phyloP scores from a whole-genome alignment of 2,329 filamentous ascomycete species.

The Alternaria incomplexa region DNA sequence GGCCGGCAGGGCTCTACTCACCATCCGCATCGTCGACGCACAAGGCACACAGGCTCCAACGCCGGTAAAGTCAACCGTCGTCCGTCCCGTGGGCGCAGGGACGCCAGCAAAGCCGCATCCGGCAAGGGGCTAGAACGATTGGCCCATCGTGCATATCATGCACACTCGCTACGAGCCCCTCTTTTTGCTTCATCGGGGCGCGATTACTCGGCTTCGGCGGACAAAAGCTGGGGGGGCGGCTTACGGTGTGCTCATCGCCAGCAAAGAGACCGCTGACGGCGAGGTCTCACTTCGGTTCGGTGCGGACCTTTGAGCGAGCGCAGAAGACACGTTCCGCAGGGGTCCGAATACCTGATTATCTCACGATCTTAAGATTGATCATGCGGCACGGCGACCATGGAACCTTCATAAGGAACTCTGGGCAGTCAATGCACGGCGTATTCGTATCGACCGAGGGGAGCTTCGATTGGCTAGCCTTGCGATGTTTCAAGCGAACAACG shows the following conservation, averaged over 20 bases:
- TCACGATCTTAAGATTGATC: background rate
- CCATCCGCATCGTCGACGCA: slow-evolving; percentile 25
- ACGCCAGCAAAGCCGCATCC: slow-evolving; percentile 17
- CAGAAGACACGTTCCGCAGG: slow-evolving; percentile 3
- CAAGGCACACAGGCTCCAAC: slow-evolving; percentile 18
- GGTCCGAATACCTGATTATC: slow-evolving; percentile 1
- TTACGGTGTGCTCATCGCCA: slow-evolving; percentile 2
- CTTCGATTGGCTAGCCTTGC: slow-evolving; percentile 9
- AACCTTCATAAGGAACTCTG: background rate
- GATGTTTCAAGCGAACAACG: slow-evolving; percentile 4
- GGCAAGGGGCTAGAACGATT: slow-evolving; percentile 18
- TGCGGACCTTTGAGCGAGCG: background rate
- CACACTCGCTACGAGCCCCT: slow-evolving; percentile 15
- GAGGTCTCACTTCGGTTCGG: background rate
- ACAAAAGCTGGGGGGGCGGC: slow-evolving; percentile 9
- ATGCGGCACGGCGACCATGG: background rate
- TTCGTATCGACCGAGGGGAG: background rate
- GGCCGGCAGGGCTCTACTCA: slow-evolving; percentile 2
- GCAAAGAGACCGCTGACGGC: background rate
- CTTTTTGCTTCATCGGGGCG: slow-evolving; percentile 17
- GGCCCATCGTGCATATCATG: slow-evolving; percentile 19
- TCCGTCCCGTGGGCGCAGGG: slow-evolving; percentile 22
- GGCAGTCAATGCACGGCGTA: slow-evolving; percentile 1
- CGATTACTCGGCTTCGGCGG: slow-evolving; percentile 12
- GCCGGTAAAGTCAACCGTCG: slow-evolving; percentile 20